Conservation (phyloP, 768 basidiomycete genomes). For the Pleurotus tuber-regium region DNA sequence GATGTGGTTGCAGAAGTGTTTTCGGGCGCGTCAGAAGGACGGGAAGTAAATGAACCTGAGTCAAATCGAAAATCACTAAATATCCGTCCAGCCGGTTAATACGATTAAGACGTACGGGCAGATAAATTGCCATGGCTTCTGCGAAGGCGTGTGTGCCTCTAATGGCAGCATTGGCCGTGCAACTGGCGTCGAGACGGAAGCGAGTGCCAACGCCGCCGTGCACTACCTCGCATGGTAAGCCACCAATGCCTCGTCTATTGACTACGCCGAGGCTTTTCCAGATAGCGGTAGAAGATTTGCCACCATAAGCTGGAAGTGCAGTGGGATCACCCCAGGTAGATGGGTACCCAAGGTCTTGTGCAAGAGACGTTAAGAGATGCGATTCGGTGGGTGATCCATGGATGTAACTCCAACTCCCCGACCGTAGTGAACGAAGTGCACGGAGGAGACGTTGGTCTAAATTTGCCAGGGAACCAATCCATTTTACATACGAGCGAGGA, state of each 20-base stretch:
- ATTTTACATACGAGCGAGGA: conserved; percentile 68
- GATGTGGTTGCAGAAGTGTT: conserved; percentile 43
- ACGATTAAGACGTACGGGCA: conserved; percentile 52
- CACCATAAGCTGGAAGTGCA: conserved; percentile 62
- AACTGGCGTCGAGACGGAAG: conserved; percentile 48
- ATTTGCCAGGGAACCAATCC: conserved; percentile 72
- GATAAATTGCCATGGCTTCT: conserved; percentile 63
- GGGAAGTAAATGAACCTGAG: conserved; percentile 72
- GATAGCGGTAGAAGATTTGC: conserved; percentile 40
- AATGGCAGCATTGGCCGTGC: conserved; percentile 53
- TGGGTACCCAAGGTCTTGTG: conserved; percentile 57
- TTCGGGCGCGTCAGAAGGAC: conserved; percentile 57
- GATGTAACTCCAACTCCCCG: conserved; percentile 60
- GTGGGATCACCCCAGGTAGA: conserved; percentile 61
- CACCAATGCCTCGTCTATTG: conserved; percentile 56
- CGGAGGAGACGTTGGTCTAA: conserved; percentile 59
- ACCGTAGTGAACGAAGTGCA: conserved; percentile 51
- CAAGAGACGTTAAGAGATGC: conserved; percentile 41
- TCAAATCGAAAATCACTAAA: conserved; percentile 1
- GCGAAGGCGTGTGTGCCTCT: conserved; percentile 57
- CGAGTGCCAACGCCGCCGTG: conserved; percentile 54
- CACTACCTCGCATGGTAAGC: conserved; percentile 74
- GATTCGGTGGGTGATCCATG: conserved; percentile 34
- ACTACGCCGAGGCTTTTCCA: conserved; percentile 60
- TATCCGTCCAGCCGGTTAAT: conserved; percentile 1